Base-by-base conservation (phyloP, 2,329 filamentous ascomycete genomes). In the Corynespora cassiicola region DNA sequence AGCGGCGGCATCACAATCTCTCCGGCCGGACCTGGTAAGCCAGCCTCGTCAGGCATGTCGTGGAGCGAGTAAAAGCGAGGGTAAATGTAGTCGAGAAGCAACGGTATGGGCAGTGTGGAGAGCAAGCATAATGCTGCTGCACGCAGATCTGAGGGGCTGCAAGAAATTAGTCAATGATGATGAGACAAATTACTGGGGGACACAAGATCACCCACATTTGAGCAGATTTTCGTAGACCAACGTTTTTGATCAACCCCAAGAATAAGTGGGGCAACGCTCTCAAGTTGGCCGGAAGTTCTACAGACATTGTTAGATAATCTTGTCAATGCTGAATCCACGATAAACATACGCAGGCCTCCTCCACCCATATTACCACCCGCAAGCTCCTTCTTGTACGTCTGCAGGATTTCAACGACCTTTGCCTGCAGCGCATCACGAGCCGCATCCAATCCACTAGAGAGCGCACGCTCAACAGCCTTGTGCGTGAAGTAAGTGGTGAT, bases 371-470 rank as follows among this genome's bases (percentile, higher is more conserved):
- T 96, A 50, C 92, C 92, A 51, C 92, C 92, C 11, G 89, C 92
- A 42, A 99, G 80, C 69, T 99, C 94, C 75, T 97, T 97, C 73
- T 90, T 88, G 76, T 96, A 99, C 0, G 92, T 97, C 67, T 92
- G 87, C 44, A 99, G 76, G 31, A 99, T 81, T 73, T 99, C 94
- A 18, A 90, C 87, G 26, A 96, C 76, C 78, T 99, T 99, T 52
- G 85, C 83, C 68, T 96, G 90, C 27, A 97, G 77, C 30, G 90
- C 87, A 69, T 99, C 94, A 26, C 94, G 81, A 33, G 94, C 94
- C 31, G 90, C 86, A 56, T 99, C 94, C 34, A 99, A 76, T 24
- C 92, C 91, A 57, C 83, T 89, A 56, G 88, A 86, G 24, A 99
- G 76, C 8, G 88, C 85, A 56, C 90, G 81, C 75, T 99, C 94